Evolutionary conservation across 129 eudicot species (phyloP).

Genomic region (Scalesia atractyloides): DNA sequence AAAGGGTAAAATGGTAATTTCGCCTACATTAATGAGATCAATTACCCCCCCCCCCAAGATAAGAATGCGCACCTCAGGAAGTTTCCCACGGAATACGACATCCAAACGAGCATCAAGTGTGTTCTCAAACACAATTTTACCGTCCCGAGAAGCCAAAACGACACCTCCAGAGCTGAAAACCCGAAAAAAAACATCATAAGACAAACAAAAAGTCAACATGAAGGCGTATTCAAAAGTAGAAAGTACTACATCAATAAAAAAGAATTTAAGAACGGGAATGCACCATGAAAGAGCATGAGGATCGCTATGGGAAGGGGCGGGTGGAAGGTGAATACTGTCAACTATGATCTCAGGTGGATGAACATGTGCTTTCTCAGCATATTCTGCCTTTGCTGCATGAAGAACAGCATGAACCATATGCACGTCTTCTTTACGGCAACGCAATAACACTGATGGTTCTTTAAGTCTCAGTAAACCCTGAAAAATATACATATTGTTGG

Average conservation of each 20-base stretch:
- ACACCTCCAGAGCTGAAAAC: slow-evolving; percentile 65
- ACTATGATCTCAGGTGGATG: slow-evolving; percentile 47
- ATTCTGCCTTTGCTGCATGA: slow-evolving; percentile 48
- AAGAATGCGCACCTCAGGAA: slow-evolving; percentile 49
- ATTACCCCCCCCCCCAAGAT: not conserved
- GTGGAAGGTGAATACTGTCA: slow-evolving; percentile 51
- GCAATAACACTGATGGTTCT: slow-evolving; percentile 55
- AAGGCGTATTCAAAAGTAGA: not conserved
- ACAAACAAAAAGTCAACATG: not conserved
- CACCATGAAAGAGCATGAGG: slow-evolving; percentile 60
- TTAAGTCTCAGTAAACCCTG: slow-evolving; percentile 62
- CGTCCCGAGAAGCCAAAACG: slow-evolving; percentile 66
- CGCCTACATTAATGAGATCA: no score
- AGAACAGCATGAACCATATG: slow-evolving; percentile 43
- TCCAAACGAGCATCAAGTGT: slow-evolving; percentile 67
- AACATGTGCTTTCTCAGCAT: slow-evolving; percentile 47
- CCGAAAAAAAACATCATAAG: slow-evolving; percentile 2
- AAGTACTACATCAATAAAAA: not conserved
- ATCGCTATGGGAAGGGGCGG: slow-evolving; percentile 41
- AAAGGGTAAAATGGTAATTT: no score
- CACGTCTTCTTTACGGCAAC: slow-evolving; percentile 52
- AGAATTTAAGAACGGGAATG: not conserved
- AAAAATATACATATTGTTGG: not conserved
- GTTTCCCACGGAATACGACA: slow-evolving; percentile 57
- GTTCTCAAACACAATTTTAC: slow-evolving; percentile 65